These are phyloP conservation scores for Phaeoacremonium minimum DNA, from an alignment of 2,329 filamentous ascomycete genomes.

Conservation along the genomic window DNA sequence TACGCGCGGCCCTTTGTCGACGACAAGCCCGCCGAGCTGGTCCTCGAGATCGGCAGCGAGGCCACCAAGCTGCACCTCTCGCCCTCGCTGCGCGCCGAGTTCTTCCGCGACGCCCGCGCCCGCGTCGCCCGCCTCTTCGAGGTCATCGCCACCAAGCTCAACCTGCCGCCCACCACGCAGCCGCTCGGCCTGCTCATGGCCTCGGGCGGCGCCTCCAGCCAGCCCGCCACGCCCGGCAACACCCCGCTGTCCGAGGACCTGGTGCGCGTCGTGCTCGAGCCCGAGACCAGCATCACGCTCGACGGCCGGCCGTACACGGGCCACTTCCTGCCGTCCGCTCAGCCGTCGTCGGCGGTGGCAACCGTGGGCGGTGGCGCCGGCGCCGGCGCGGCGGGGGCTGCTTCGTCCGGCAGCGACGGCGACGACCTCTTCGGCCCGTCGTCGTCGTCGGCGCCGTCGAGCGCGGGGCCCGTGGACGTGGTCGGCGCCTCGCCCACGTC, in stretches of 20 bases:
- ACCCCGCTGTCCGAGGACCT: constrained; percentile 66
- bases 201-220: constrained; percentile 55
- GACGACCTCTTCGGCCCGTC: constrained; percentile 1
- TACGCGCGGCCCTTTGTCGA: constrained; percentile 89
- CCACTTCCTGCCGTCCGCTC: constrained; percentile 15
- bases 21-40: constrained; percentile 64
- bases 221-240: constrained; percentile 63
- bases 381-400: constrained; percentile 3
- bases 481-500: constrained; percentile 25
- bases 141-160: constrained; percentile 77
- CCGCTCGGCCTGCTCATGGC: constrained; percentile 65
- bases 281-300: constrained; percentile 53
- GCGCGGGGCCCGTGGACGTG: constrained; percentile 20
- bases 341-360: constrained; percentile 4
- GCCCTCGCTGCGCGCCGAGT: constrained; percentile 62
- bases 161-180: constrained; percentile 54
- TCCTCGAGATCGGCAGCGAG: constrained; percentile 75
- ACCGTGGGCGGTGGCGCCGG: constrained; percentile 18
- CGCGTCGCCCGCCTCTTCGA: constrained; percentile 72
- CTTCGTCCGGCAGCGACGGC: too few relatives aligned
- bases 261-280: constrained; percentile 60
- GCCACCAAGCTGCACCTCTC: constrained; percentile 49
- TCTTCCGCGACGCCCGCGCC: constrained; percentile 66
- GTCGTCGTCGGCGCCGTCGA: constrained; percentile 21
- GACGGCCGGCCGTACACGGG: constrained; percentile 46